A percentile compares a stretch with the other conserved stretches of the same genome.
Conservation (phyloP, 2,329 filamentous ascomycete genomes). For the Dactylellina drechsleri region DNA sequence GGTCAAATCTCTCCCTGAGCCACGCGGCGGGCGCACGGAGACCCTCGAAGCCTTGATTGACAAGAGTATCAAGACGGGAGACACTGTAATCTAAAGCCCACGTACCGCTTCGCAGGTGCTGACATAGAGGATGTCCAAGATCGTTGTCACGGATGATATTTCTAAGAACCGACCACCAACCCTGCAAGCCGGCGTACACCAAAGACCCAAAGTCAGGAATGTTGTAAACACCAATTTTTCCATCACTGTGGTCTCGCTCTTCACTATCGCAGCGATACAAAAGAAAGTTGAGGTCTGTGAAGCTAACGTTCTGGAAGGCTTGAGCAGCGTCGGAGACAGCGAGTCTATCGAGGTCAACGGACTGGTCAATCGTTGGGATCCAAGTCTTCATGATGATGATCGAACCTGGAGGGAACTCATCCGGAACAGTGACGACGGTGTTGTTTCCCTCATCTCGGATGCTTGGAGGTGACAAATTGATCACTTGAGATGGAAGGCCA, state of each 20-base stretch:
- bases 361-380: slow-evolving; percentile 72
- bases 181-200: slow-evolving; percentile 95
- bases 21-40: slow-evolving; percentile 76
- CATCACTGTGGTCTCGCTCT: slow-evolving; percentile 80
- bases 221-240: slow-evolving; percentile 85
- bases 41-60: slow-evolving; percentile 70
- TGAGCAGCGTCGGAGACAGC: slow-evolving; percentile 82
- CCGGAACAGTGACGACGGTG: slow-evolving; percentile 81
- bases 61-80: slow-evolving; percentile 76
- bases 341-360: slow-evolving; percentile 78
- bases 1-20: slow-evolving; percentile 85
- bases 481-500: slow-evolving; percentile 79
- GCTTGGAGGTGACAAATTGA: slow-evolving; percentile 71
- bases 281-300: slow-evolving; percentile 89
- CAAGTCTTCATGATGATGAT: slow-evolving; percentile 96
- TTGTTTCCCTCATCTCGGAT: slow-evolving; percentile 78
- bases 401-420: slow-evolving; percentile 89
- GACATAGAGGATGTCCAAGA: slow-evolving; percentile 89
- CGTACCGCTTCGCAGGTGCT: slow-evolving; percentile 88
- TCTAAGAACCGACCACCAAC: slow-evolving; percentile 94
- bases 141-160: slow-evolving; percentile 88
- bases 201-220: slow-evolving; percentile 85
- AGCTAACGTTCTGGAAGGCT: slow-evolving; percentile 77
- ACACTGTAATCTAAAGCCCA: slow-evolving; percentile 93
- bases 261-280: slow-evolving; percentile 93